Percentiles rank a stretch among this genome's conserved stretches.
Conservation (phyloP, 306 rosid species). For the Cicer cuneatum region DNA sequence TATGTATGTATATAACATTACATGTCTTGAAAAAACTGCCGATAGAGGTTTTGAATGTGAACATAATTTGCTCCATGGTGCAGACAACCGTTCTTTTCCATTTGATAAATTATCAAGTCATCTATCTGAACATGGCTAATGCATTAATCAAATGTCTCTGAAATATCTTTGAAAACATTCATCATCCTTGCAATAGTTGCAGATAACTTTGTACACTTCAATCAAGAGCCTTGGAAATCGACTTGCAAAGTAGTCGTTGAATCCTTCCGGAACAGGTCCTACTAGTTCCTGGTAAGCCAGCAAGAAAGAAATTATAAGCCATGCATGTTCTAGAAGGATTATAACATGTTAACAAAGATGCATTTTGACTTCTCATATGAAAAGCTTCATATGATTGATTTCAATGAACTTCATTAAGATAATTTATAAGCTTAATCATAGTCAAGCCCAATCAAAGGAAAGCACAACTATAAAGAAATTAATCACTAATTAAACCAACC, state of each 20-base stretch:
- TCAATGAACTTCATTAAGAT: too few relatives aligned
- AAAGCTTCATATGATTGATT: neutral
- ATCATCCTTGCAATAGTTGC: slow-evolving; percentile 58
- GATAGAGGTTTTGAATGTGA: neutral
- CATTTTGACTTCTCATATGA: neutral
- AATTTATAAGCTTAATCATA: too few relatives aligned
- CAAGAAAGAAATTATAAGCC: slow-evolving; percentile 5
- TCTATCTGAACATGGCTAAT: neutral
- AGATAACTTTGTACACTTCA: slow-evolving; percentile 64
- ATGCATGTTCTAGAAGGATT: slow-evolving; percentile 14
- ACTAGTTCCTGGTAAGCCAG: slow-evolving; percentile 50
- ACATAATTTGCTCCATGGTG: slow-evolving; percentile 31
- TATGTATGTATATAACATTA: neutral
- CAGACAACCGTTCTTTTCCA: slow-evolving; percentile 16
- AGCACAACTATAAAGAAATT: too few relatives aligned
- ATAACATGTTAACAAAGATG: neutral
- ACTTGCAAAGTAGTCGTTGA: slow-evolving; percentile 61
- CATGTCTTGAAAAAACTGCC: neutral
- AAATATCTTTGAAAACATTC: slow-evolving; percentile 62
- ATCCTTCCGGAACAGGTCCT: slow-evolving; percentile 74
- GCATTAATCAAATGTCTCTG: slow-evolving; percentile 43
- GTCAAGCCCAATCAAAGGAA: too few relatives aligned
- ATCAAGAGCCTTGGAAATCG: slow-evolving; percentile 73
- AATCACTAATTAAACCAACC: too few relatives aligned
- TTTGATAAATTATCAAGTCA: slow-evolving; percentile 2